Conservation (phyloP, 73 alveolate species). For the Tetrahymena thermophila region DNA sequence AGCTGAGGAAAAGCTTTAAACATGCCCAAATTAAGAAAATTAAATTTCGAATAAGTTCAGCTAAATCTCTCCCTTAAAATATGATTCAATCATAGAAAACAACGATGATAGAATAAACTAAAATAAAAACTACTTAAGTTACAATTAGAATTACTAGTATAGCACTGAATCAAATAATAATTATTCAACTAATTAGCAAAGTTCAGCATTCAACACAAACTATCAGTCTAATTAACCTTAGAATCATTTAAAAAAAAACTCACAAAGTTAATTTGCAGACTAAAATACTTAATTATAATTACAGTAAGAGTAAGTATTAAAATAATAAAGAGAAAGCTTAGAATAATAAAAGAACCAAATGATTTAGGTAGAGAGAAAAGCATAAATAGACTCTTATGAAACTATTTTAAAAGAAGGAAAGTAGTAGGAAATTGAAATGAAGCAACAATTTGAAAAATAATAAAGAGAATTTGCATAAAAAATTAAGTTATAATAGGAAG, state of each 20-base stretch:
- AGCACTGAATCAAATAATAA: neutral
- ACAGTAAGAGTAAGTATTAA: neutral
- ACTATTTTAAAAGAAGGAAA: neutral
- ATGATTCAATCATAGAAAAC: neutral
- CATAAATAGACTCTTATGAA: neutral
- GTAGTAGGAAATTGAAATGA: neutral
- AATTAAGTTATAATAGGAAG: neutral
- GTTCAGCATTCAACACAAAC: neutral
- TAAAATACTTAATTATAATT: neutral
- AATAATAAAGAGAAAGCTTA: neutral
- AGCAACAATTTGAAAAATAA: neutral
- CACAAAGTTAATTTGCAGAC: neutral
- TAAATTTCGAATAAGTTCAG: neutral
- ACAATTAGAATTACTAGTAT: neutral
- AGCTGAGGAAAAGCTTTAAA: neutral
- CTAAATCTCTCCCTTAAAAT: neutral
- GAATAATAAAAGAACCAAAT: neutral
- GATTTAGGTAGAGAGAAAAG: neutral
- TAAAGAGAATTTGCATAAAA: neutral
- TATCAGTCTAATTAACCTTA: neutral
- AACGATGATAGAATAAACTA: neutral
- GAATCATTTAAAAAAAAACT: neutral
- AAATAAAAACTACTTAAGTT: neutral
- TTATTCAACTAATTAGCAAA: neutral
- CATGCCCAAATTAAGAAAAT: neutral